These are phyloP conservation scores for Amphibolis antarctica DNA, from an alignment of 106 monocot genomes.

Conservation along the genomic window DNA sequence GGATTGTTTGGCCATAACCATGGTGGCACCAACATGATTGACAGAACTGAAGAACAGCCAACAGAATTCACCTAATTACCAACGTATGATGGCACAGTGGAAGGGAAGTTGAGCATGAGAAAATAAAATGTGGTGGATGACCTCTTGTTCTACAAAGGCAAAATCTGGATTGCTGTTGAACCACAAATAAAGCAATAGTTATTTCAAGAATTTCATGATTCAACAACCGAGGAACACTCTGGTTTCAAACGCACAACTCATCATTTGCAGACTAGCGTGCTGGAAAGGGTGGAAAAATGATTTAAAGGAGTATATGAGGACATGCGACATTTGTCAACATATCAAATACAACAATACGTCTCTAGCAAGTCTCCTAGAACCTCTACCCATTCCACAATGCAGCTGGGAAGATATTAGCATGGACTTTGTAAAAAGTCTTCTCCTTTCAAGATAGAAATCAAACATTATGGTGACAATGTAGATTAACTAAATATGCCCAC, in stretches of 20 bases:
- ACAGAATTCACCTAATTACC: neutral
- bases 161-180: neutral
- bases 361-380: conserved; percentile 8
- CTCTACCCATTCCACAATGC: conserved; percentile 6
- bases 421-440: conserved; percentile 13
- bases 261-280: neutral
- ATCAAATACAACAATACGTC: neutral
- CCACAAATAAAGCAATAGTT: neutral
- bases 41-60: neutral
- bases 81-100: neutral
- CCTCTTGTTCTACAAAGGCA: neutral
- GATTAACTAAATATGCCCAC: conserved; percentile 8
- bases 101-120: neutral
- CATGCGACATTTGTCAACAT: conserved; percentile 4
- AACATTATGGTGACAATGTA: neutral
- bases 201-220: neutral
- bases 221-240: neutral
- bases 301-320: neutral
- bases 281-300: conserved; percentile 1
- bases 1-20: neutral
- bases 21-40: neutral
- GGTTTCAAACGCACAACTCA: neutral
- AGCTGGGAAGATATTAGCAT: conserved; percentile 11
- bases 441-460: neutral
- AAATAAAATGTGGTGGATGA: neutral